Conservation (phyloP, 306 rosid genomes). For the Abrus pulchellus region DNA sequence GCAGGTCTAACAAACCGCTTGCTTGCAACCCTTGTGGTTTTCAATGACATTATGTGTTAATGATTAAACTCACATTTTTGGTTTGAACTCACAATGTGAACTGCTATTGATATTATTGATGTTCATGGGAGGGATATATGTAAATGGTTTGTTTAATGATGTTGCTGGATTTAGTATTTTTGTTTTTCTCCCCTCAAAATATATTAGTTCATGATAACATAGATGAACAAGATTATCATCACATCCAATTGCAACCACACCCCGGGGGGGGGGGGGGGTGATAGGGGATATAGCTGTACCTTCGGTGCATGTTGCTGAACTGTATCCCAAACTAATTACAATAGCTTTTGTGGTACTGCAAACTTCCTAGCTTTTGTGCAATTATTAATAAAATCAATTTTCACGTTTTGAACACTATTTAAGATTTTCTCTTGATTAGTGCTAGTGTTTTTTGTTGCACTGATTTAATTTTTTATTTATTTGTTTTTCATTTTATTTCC, state of each 20-base stretch:
- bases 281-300: not conserved
- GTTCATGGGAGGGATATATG: not conserved
- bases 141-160: not conserved
- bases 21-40: slow-evolving; percentile 8
- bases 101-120: slow-evolving; percentile 15
- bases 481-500: slow-evolving; percentile 6
- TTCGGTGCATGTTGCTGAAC: slow-evolving; percentile 1
- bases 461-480: slow-evolving; percentile 6
- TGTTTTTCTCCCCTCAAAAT: not conserved
- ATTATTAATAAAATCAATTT: not conserved
- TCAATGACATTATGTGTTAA: slow-evolving; percentile 13
- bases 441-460: not conserved
- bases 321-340: not conserved
- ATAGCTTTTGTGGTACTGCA: slow-evolving; percentile 2
- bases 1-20: slow-evolving; percentile 10
- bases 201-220: not conserved
- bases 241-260: not conserved
- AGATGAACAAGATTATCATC: slow-evolving; percentile 9
- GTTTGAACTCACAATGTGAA: slow-evolving; percentile 14
- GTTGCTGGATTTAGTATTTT: not conserved
- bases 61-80: slow-evolving; percentile 15
- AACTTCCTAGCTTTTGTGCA: slow-evolving; percentile 41
- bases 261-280: not conserved
- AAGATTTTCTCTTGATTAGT: slow-evolving; percentile 8
- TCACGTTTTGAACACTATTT: slow-evolving; percentile 36